Evolutionary conservation across 2,329 filamentous ascomycete species (phyloP).

Genomic region (Dothideomycetes sp.): DNA sequence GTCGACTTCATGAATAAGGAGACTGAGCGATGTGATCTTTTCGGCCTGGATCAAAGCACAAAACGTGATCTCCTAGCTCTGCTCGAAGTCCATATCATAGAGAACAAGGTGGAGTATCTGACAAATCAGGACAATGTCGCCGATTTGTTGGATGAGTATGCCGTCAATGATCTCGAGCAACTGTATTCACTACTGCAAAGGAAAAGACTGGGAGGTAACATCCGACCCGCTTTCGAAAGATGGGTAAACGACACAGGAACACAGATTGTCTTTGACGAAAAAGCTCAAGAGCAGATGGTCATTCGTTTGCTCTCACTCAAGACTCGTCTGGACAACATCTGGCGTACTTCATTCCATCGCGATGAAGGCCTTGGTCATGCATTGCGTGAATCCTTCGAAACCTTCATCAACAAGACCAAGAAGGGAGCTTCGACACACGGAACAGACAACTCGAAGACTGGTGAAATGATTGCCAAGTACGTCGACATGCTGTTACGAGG

Average conservation of each 20-base stretch:
- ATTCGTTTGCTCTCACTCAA: slow-evolving; percentile 73
- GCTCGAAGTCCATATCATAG: slow-evolving; percentile 64
- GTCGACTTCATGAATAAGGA: slow-evolving; percentile 63
- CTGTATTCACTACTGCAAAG: slow-evolving; percentile 71
- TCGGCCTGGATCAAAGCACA: slow-evolving; percentile 74
- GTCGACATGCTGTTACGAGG: slow-evolving; percentile 82
- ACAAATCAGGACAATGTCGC: slow-evolving; percentile 48
- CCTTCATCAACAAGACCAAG: slow-evolving; percentile 83
- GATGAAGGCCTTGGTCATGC: slow-evolving; percentile 69
- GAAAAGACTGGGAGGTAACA: slow-evolving; percentile 57
- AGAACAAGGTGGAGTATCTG: slow-evolving; percentile 49
- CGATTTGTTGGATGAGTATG: slow-evolving; percentile 62
- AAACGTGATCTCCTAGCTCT: slow-evolving; percentile 64
- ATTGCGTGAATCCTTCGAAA: slow-evolving; percentile 75
- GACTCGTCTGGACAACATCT: slow-evolving; percentile 65
- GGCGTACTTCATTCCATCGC: slow-evolving; percentile 65
- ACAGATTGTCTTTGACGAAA: slow-evolving; percentile 69
- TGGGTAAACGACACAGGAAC: slow-evolving; percentile 73
- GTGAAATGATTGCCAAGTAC: slow-evolving; percentile 98
- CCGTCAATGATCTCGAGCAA: slow-evolving; percentile 60
- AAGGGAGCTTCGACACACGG: slow-evolving; percentile 63
- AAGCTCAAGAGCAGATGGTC: slow-evolving; percentile 77
- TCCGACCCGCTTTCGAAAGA: slow-evolving; percentile 64
- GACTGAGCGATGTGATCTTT: slow-evolving; percentile 65
- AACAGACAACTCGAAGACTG: slow-evolving; percentile 83